Evolutionary conservation across 1,284 basidiomycete genomes (phyloP).

Genomic region (Puccinia hordei): DNA sequence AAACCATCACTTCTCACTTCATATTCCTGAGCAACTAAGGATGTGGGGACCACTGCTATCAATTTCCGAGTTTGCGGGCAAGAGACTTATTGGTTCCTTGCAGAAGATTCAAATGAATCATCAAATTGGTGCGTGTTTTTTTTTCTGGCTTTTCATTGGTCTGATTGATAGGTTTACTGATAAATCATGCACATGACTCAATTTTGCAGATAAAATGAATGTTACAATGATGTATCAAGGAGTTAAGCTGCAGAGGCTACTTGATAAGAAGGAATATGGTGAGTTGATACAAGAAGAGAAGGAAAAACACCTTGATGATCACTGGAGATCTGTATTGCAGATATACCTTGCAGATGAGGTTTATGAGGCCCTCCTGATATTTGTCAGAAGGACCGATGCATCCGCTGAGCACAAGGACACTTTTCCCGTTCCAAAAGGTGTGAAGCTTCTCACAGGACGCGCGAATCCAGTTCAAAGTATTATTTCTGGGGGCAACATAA

Average conservation of each 20-base stretch:
- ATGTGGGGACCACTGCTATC: slow-evolving; percentile 18
- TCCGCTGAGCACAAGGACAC: not conserved
- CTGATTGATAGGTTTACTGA: not conserved
- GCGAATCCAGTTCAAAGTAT: not conserved
- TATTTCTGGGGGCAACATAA: not conserved
- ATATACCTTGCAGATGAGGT: too few relatives aligned
- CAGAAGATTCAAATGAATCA: slow-evolving; percentile 23
- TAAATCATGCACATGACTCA: not conserved
- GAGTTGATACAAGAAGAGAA: too few relatives aligned
- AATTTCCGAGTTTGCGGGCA: slow-evolving; percentile 26
- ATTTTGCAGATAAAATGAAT: not conserved
- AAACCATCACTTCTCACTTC: slow-evolving; percentile 29
- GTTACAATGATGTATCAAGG: too few relatives aligned
- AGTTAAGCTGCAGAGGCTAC: too few relatives aligned
- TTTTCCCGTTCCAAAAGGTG: not conserved
- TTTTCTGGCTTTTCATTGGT: not conserved
- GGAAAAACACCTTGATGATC: too few relatives aligned
- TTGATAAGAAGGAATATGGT: too few relatives aligned
- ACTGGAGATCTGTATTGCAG: not conserved
- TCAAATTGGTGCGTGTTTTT: not conserved
- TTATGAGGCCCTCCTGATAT: not conserved
- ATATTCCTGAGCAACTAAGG: slow-evolving; percentile 14
- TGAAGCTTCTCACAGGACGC: not conserved
- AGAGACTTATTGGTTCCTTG: slow-evolving; percentile 1
- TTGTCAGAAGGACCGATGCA: not conserved